A percentile compares a stretch with the other conserved stretches of the same genome.
Conservation (phyloP, 1,284 basidiomycete species). For the Boletus albobrunnescens region DNA sequence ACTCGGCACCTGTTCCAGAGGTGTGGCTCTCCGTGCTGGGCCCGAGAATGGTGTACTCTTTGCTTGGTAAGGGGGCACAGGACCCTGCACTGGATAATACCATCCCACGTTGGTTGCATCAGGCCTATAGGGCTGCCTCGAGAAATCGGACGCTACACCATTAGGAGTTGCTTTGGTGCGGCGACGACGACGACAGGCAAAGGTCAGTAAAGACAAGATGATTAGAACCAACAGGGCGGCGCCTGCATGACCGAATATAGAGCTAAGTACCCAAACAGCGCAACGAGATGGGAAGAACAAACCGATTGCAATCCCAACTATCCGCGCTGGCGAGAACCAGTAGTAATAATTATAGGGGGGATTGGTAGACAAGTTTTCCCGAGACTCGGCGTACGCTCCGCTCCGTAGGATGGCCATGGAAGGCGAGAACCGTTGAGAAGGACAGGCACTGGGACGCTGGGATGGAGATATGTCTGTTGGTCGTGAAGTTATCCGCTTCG, state of each 20-base stretch:
- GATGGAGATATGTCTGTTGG: too few species aligned
- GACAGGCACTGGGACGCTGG: neutral
- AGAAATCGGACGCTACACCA: neutral
- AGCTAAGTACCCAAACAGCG: neutral
- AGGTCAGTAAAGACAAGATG: conserved; percentile 9
- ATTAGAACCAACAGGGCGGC: conserved; percentile 8
- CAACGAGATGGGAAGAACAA: neutral
- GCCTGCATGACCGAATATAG: conserved; percentile 4
- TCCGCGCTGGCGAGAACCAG: conserved; percentile 28
- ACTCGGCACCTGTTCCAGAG: neutral
- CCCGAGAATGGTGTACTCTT: neutral
- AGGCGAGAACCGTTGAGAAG: conserved; percentile 1
- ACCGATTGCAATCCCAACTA: conserved; percentile 28
- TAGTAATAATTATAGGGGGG: conserved; percentile 1
- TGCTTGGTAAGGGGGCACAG: neutral
- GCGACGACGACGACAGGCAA: conserved; percentile 13
- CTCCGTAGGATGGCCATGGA: conserved; percentile 1
- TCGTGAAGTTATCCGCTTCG: neutral
- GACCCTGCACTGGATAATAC: conserved; percentile 1
- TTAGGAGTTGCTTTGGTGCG: conserved; percentile 1
- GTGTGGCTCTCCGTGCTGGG: neutral
- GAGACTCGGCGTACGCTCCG: conserved; percentile 6
- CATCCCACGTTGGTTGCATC: neutral
- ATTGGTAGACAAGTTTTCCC: neutral
- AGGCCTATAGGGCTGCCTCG: neutral